Evolutionary conservation across 2,329 filamentous ascomycete species (phyloP).

Genomic region (Ascochyta koolunga): DNA sequence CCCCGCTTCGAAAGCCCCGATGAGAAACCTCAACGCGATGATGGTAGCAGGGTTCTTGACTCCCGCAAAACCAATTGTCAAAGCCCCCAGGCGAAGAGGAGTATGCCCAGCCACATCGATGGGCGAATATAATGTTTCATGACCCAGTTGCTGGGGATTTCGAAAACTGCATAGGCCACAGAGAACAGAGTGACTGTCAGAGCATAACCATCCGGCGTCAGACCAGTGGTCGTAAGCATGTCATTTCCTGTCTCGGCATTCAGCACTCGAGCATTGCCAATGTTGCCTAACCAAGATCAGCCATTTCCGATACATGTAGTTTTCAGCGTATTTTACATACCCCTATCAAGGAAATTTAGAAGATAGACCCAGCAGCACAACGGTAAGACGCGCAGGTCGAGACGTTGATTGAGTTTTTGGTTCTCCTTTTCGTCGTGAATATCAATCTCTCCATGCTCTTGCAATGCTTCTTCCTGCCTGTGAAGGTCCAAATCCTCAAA

Average conservation of each 20-base stretch:
- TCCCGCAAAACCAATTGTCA: conserved; percentile 54
- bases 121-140: conserved; percentile 62
- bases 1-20: conserved; percentile 40
- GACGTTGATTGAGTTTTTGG: background rate
- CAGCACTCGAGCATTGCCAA: conserved; percentile 63
- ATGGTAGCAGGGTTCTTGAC: conserved; percentile 51
- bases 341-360: conserved; percentile 64
- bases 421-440: conserved; percentile 5
- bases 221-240: conserved; percentile 65
- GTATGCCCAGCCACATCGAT: conserved; percentile 39
- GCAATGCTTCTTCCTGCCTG: background rate
- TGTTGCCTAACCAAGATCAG: conserved; percentile 60
- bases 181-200: conserved; percentile 40
- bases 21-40: conserved; percentile 50
- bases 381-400: conserved; percentile 67
- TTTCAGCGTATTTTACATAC: background rate
- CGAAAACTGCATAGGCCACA: conserved; percentile 47
- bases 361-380: conserved; percentile 69
- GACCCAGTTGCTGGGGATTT: conserved; percentile 64
- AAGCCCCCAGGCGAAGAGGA: conserved; percentile 56
- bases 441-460: background rate
- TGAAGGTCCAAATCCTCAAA: conserved; percentile 1
- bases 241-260: conserved; percentile 66
- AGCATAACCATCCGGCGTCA: conserved; percentile 63
- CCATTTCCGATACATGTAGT: background rate